Conservation (phyloP, 768 basidiomycete species). For the Clavulina sp. region DNA sequence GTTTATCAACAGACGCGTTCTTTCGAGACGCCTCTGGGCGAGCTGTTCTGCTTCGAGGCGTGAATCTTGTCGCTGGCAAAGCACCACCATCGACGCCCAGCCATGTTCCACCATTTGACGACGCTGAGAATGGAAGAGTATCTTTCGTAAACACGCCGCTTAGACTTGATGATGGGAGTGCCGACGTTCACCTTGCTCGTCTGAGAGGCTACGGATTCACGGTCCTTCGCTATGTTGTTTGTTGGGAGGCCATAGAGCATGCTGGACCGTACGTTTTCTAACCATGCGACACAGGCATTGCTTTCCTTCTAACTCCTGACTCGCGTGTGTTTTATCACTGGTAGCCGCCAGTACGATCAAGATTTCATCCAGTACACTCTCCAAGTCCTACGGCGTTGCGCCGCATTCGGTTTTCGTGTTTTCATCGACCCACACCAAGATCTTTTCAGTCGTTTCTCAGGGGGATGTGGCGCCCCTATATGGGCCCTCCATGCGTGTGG, state of each 20-base stretch:
- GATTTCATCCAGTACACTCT: slow-evolving; percentile 27
- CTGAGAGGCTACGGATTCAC: slow-evolving; percentile 27
- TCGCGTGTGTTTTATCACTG: background rate
- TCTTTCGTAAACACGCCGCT: slow-evolving; percentile 25
- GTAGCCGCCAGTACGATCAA: slow-evolving; percentile 25
- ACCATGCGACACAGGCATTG: background rate
- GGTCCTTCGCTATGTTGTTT: slow-evolving; percentile 22
- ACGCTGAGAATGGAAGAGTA: slow-evolving; percentile 20
- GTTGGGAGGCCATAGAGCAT: slow-evolving; percentile 29
- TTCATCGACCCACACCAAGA: slow-evolving; percentile 31
- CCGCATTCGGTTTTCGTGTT: slow-evolving; percentile 23
- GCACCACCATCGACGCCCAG: slow-evolving; percentile 21
- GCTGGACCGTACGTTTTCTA: slow-evolving; percentile 24
- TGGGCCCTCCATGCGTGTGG: slow-evolving; percentile 26
- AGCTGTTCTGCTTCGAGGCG: slow-evolving; percentile 24
- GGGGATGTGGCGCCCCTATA: slow-evolving; percentile 25
- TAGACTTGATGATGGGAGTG: slow-evolving; percentile 20
- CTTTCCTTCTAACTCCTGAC: no score
- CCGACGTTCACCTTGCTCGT: slow-evolving; percentile 21
- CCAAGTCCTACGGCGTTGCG: slow-evolving; percentile 22
- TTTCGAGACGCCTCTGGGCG: slow-evolving; percentile 16
- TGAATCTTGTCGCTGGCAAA: slow-evolving; percentile 24
- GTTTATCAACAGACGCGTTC: slow-evolving; percentile 8
- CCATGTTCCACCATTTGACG: slow-evolving; percentile 22
- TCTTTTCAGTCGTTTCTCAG: slow-evolving; percentile 25